A percentile compares a stretch with the other conserved stretches of the same genome.
These are phyloP conservation scores for Fonsecaea nubica DNA, from an alignment of 2,329 filamentous ascomycete species.

Conservation along the genomic window DNA sequence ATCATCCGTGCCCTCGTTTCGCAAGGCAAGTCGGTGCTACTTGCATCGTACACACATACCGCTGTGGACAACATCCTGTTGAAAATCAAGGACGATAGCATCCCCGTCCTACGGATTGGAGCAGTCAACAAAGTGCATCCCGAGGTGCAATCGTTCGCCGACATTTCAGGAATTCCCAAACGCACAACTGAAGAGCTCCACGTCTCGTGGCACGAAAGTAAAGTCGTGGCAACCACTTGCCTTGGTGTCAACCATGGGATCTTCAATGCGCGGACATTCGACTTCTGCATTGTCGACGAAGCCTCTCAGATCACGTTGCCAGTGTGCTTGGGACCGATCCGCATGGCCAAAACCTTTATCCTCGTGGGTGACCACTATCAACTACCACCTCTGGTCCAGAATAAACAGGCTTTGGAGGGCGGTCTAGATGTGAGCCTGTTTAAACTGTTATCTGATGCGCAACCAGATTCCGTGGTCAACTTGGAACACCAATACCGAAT, in stretches of 20 bases:
- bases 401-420: conserved; percentile 82
- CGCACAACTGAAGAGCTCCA: conserved; percentile 82
- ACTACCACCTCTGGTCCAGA: conserved; percentile 90
- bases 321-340: conserved; percentile 90
- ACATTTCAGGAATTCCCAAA: conserved; percentile 75
- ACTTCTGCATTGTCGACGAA: conserved; percentile 98
- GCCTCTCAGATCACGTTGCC: conserved; percentile 96
- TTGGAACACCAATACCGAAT: conserved; percentile 97
- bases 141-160: conserved; percentile 84
- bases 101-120: conserved; percentile 83
- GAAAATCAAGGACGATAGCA: conserved; percentile 81
- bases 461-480: conserved; percentile 86
- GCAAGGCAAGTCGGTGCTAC: conserved; percentile 87
- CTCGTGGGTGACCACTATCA: conserved; percentile 97
- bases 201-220: conserved; percentile 80
- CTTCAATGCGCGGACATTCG: conserved; percentile 87
- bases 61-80: conserved; percentile 97
- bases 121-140: conserved; percentile 84
- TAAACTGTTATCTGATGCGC: conserved; percentile 86
- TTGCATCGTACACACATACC: conserved; percentile 96
- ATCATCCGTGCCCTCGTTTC: conserved; percentile 90
- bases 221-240: conserved; percentile 93
- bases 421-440: conserved; percentile 93
- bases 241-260: conserved; percentile 87
- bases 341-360: conserved; percentile 90